Conservation (phyloP, 2,329 filamentous ascomycete species). For the Botrytis tulipae region DNA sequence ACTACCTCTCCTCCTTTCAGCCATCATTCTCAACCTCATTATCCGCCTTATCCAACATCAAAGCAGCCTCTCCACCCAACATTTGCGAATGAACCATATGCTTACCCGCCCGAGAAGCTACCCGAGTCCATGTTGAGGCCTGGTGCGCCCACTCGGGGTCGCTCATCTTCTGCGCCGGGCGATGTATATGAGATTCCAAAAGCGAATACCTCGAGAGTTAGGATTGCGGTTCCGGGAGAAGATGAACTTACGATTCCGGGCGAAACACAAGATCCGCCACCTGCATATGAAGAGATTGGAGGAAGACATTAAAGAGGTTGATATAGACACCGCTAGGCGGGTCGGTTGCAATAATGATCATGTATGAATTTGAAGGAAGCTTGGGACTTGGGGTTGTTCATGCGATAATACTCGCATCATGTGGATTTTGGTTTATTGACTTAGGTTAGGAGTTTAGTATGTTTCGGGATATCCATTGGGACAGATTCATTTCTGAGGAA, state of each 20-base stretch:
- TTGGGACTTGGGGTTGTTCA: background rate
- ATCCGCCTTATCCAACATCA: background rate
- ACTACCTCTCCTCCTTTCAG: background rate
- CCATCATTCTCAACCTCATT: background rate
- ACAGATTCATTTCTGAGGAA: background rate
- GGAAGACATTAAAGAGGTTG: background rate
- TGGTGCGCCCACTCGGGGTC: background rate
- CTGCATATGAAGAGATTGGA: slow-evolving; percentile 14
- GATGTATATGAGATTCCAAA: slow-evolving; percentile 7
- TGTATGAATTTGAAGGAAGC: background rate
- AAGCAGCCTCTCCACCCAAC: background rate
- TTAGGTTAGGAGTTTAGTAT: background rate
- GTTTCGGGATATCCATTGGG: background rate
- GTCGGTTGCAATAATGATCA: background rate
- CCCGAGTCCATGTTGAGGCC: slow-evolving; percentile 12
- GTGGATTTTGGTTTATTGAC: background rate
- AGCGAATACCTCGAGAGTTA: slow-evolving; percentile 16
- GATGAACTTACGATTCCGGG: slow-evolving; percentile 20
- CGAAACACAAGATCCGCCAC: slow-evolving; percentile 16
- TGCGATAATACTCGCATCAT: background rate
- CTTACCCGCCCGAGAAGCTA: slow-evolving; percentile 18
- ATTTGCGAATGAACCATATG: slow-evolving; percentile 16
- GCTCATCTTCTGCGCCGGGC: slow-evolving; percentile 16
- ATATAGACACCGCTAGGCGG: background rate
- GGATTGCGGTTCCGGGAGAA: slow-evolving; percentile 21